Base-by-base conservation (phyloP, 2,329 filamentous ascomycete species). In the Graphiopsis chlorocephala region DNA sequence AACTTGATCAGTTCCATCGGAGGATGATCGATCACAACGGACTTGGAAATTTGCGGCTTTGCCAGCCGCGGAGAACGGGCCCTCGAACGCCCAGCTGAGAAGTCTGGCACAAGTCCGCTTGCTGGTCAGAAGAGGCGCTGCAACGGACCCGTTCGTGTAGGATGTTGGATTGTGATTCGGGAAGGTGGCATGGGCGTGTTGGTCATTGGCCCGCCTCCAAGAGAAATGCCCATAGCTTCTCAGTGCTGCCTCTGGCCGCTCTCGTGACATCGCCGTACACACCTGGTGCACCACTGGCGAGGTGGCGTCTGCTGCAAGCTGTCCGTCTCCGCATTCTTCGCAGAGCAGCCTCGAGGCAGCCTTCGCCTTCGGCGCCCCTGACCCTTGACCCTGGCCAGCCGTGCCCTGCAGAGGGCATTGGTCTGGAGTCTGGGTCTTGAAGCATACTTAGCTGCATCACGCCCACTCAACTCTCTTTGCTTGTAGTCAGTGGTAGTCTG, bases 311-410 rank as follows among this genome's bases (percentile, higher is more conserved):
- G 25, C 59, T 52, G 47, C 59, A 38, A 53, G 59, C 59, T 64
- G 28, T 53, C 53, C 47, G 42, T 58, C 61, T 64, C 61, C 61
- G 61, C 61, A 64, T 64, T 64, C 61, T 64, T 64, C 50, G 61
- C 38, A 64, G 52, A 45, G 52, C 42, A 48, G 20, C 35, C 45
- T 45, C 38, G 38, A 45, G 38, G 38, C 35, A 42, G 35, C 35
- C 17, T 29, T 52, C 59, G 26, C 12, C 56, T 29, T 52, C 59
- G 52, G 26, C 57, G 61, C 61, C 61, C 61, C 61, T 64, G 61
- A 64, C 55, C 61, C 61, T 58, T 64, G 61, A 31, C 42, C 42
- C 61, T 50, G 53, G 20, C 59, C 20, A 35, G 47, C 47, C 50
- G 47, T 42, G 33, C 55, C 52, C 61, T 64, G 61, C 61, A 63